phyloP scores from a whole-genome alignment of 2,329 filamentous ascomycete genomes.

The Dryadomyces sulphureus region DNA sequence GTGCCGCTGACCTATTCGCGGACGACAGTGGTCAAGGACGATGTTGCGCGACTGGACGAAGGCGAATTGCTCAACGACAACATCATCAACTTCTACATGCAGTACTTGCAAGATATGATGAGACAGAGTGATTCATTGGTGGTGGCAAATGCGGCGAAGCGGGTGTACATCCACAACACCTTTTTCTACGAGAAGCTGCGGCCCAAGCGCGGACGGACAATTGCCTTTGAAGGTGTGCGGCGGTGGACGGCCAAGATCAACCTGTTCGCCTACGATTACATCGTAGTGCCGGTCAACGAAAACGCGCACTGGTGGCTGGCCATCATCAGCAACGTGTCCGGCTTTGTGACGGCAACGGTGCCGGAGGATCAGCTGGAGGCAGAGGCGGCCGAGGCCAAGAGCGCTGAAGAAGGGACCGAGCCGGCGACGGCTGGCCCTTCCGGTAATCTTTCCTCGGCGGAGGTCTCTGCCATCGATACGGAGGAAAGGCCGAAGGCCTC shows the following conservation, averaged over 20 bases:
- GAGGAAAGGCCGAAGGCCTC: not conserved
- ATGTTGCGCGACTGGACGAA: slow-evolving; percentile 66
- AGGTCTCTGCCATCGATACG: not conserved
- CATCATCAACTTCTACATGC: slow-evolving; percentile 75
- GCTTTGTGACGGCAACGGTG: slow-evolving; percentile 27
- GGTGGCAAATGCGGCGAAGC: slow-evolving; percentile 40
- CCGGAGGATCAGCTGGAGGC: not conserved
- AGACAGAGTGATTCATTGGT: slow-evolving; percentile 38
- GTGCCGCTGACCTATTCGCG: slow-evolving; percentile 49
- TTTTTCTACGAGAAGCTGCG: slow-evolving; percentile 78
- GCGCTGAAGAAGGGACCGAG: not conserved
- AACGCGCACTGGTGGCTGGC: slow-evolving; percentile 83
- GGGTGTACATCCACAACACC: slow-evolving; percentile 80
- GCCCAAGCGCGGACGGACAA: slow-evolving; percentile 37
- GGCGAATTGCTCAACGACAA: slow-evolving; percentile 87
- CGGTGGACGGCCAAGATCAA: slow-evolving; percentile 81
- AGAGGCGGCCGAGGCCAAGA: not conserved
- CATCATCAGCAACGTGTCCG: slow-evolving; percentile 79
- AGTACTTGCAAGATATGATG: slow-evolving; percentile 50
- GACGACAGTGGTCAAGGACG: slow-evolving; percentile 53
- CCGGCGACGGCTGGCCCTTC: not conserved
- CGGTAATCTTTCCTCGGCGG: not conserved
- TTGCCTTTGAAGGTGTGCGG: slow-evolving; percentile 76
- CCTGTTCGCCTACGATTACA: slow-evolving; percentile 72
- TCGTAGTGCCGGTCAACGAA: slow-evolving; percentile 87